A percentile compares a stretch with the other conserved stretches of the same genome.
These are phyloP conservation scores for Rosa hybrid DNA, from an alignment of 331 rosid species.

Conservation along the genomic window DNA sequence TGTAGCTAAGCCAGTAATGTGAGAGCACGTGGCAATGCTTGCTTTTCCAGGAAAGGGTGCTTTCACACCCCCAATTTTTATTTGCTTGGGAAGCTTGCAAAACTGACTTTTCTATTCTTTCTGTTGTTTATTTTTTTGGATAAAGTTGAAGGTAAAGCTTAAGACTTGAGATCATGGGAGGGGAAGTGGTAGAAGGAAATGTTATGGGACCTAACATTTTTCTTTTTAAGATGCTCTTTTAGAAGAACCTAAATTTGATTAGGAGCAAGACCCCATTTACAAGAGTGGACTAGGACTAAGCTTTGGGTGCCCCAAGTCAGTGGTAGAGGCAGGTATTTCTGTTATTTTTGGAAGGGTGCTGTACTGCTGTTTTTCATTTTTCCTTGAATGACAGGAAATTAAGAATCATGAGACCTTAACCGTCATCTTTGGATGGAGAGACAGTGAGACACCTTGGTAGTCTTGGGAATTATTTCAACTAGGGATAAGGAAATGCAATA, in stretches of 20 bases:
- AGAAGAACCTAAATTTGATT: slow-evolving; percentile 8
- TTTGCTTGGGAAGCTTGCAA: background rate
- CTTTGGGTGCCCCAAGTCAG: background rate
- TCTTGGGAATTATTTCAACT: too few species aligned
- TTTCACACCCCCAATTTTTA: background rate
- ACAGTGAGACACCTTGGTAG: too few species aligned
- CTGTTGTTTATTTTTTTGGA: background rate
- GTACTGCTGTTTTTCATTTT: too few species aligned
- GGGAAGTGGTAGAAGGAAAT: background rate
- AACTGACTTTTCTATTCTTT: background rate
- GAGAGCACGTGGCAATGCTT: background rate
- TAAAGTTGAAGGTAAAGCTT: background rate
- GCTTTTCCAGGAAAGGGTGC: background rate
- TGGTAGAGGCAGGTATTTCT: background rate
- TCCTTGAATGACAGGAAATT: too few species aligned
- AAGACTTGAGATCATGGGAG: background rate
- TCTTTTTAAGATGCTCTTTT: too few species aligned
- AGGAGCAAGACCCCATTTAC: background rate
- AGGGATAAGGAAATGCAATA: too few species aligned
- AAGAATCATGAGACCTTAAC: too few species aligned
- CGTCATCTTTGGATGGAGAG: too few species aligned
- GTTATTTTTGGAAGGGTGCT: background rate
- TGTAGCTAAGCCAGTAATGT: background rate
- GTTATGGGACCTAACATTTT: background rate
- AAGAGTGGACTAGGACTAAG: background rate